Evolutionary conservation across 352 stramenopile species (phyloP).

Genomic region (Phytophthora pseudosyringae): DNA sequence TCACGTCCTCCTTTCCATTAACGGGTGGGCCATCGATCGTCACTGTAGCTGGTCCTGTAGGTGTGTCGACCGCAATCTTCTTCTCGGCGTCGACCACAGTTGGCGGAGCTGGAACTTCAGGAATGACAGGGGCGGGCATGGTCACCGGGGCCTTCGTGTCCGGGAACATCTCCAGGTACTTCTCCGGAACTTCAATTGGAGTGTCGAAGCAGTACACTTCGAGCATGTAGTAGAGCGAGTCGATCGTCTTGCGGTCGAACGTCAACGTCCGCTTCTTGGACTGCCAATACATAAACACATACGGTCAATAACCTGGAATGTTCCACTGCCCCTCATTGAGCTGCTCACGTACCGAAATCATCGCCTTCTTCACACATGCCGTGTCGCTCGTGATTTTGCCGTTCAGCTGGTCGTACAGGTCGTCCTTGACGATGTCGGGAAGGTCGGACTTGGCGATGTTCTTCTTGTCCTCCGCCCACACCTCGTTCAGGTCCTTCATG

Average conservation of each 20-base stretch:
- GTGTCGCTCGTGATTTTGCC: constrained; percentile 47
- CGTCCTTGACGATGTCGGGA: constrained; percentile 42
- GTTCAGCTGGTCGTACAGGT: constrained; percentile 45
- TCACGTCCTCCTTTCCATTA: constrained; percentile 5
- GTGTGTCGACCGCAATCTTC: background rate
- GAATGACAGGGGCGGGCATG: background rate
- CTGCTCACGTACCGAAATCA: constrained; percentile 42
- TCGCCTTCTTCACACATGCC: constrained; percentile 45
- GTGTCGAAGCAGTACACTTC: constrained; percentile 46
- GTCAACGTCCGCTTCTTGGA: constrained; percentile 36
- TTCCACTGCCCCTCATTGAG: background rate
- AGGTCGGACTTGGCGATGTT: constrained; percentile 40
- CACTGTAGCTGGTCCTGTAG: background rate
- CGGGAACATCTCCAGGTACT: constrained; percentile 42
- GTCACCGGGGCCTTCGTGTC: constrained; percentile 7
- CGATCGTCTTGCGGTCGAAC: constrained; percentile 36
- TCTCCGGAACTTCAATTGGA: constrained; percentile 37
- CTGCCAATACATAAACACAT: constrained; percentile 23
- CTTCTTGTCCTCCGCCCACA: constrained; percentile 29
- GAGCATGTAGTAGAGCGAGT: constrained; percentile 45
- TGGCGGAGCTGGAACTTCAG: constrained; percentile 2
- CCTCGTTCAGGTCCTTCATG: constrained; percentile 36
- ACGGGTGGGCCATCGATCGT: background rate
- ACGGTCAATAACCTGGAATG: background rate
- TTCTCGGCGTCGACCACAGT: too few relatives aligned